These are phyloP conservation scores for Immersiella caudata DNA, from an alignment of 495 filamentous ascomycete species.

Conservation along the genomic window DNA sequence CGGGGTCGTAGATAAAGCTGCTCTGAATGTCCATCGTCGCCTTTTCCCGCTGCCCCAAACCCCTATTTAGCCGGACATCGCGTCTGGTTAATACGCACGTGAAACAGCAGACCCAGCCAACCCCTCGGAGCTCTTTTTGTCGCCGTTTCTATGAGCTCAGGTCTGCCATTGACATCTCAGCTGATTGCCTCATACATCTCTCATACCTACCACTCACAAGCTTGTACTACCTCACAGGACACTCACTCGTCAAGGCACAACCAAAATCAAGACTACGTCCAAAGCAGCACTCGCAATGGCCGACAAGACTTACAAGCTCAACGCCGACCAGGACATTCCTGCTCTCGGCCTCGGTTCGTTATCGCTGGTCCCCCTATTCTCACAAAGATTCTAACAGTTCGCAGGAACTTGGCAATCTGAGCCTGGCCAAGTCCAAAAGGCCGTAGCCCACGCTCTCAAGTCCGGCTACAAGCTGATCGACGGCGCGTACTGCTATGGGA, in stretches of 20 bases:
- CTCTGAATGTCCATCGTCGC: background rate
- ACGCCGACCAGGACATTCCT: conserved; percentile 75
- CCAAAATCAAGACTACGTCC: background rate
- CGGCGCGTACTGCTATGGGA: conserved; percentile 61
- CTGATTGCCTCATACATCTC: background rate
- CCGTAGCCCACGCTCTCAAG: conserved; percentile 60
- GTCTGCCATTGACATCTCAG: background rate
- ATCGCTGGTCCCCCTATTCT: conserved; percentile 4
- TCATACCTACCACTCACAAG: background rate
- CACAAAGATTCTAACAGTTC: conserved; percentile 5
- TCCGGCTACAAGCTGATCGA: conserved; percentile 68
- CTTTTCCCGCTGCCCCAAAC: background rate
- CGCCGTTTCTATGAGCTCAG: background rate
- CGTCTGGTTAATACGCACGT: conserved; percentile 12
- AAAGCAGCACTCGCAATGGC: conserved; percentile 42
- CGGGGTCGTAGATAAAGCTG: background rate
- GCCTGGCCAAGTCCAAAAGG: conserved; percentile 60
- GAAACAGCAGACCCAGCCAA: background rate
- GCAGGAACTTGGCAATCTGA: conserved; percentile 75
- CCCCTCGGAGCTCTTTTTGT: background rate
- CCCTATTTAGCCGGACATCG: conserved; percentile 13
- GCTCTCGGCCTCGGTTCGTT: conserved; percentile 70
- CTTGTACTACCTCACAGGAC: background rate
- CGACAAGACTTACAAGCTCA: conserved; percentile 65
- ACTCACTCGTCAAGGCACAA: background rate